A percentile compares a stretch with the other conserved stretches of the same genome.
phyloP scores from a whole-genome alignment of 225 moss, liverwort and hornwort species.

The Marchantia polymorpha region DNA sequence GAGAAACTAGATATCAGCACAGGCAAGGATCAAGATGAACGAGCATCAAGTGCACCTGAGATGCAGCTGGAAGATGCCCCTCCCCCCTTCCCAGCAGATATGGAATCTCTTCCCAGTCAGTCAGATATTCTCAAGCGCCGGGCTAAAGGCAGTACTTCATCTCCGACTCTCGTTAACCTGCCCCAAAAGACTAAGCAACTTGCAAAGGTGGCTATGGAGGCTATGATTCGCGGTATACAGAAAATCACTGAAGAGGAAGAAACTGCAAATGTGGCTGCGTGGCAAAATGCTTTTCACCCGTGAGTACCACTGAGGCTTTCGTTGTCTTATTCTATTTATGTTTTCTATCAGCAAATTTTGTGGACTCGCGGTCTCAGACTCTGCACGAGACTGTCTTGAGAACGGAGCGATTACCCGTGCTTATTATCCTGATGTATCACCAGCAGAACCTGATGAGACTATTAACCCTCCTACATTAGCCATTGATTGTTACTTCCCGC shows the following conservation, averaged over 20 bases:
- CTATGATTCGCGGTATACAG: slow-evolving; percentile 83
- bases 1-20: slow-evolving; percentile 14
- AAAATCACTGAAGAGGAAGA: slow-evolving; percentile 72
- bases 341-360: neutral
- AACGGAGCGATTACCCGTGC: no score
- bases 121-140: neutral
- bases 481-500: no score
- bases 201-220: slow-evolving; percentile 85
- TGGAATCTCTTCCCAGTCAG: slow-evolving; percentile 2
- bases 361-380: no score
- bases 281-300: slow-evolving; percentile 97
- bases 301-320: slow-evolving; percentile 39
- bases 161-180: slow-evolving; percentile 44
- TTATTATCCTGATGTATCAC: no score
- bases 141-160: slow-evolving; percentile 4
- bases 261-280: slow-evolving; percentile 80
- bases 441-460: no score
- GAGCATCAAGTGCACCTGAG: slow-evolving; percentile 13
- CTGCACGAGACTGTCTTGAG: no score
- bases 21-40: neutral
- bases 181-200: slow-evolving; percentile 55
- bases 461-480: no score
- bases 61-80: slow-evolving; percentile 24
- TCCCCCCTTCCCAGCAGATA: slow-evolving; percentile 21
- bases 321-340: neutral